A percentile compares a stretch with the other conserved stretches of the same genome.
Conservation (phyloP, 495 filamentous ascomycete species). For the Rhypophila decipiens region DNA sequence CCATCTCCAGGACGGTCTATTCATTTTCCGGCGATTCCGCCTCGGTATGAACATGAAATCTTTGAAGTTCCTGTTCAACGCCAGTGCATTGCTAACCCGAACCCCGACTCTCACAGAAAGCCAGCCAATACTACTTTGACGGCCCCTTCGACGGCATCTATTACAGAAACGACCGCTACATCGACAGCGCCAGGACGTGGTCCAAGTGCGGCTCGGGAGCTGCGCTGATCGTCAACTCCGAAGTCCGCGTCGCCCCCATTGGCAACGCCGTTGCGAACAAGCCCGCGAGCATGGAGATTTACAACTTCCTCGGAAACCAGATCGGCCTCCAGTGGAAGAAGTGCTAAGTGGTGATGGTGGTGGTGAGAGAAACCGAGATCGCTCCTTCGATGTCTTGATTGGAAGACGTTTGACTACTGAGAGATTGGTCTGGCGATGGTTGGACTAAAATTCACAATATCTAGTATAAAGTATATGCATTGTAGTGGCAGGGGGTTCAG, state of each 20-base stretch:
- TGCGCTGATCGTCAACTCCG: conserved; percentile 10
- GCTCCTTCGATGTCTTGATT: no score
- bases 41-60: neutral
- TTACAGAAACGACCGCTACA: conserved; percentile 12
- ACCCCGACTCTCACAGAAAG: neutral
- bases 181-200: neutral
- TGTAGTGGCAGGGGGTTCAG: no score
- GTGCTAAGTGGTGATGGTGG: conserved; percentile 2
- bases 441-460: no score
- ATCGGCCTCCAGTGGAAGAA: conserved; percentile 3
- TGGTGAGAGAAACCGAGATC: no score
- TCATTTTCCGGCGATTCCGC: conserved; percentile 1
- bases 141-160: conserved; percentile 11
- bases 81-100: conserved; percentile 2
- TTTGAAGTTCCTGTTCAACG: no score
- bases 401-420: no score
- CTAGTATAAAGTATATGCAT: no score
- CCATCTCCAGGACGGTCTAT: conserved; percentile 9
- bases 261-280: neutral
- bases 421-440: no score
- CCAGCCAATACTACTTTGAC: conserved; percentile 11
- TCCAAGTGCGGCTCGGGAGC: conserved; percentile 8
- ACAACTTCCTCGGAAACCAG: conserved; percentile 5
- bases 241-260: conserved; percentile 6
- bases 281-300: conserved; percentile 9